Percentiles rank a stretch among this genome's conserved stretches.
Conservation (phyloP, 2,329 filamentous ascomycete species). For the Chrysoporthe puriensis region DNA sequence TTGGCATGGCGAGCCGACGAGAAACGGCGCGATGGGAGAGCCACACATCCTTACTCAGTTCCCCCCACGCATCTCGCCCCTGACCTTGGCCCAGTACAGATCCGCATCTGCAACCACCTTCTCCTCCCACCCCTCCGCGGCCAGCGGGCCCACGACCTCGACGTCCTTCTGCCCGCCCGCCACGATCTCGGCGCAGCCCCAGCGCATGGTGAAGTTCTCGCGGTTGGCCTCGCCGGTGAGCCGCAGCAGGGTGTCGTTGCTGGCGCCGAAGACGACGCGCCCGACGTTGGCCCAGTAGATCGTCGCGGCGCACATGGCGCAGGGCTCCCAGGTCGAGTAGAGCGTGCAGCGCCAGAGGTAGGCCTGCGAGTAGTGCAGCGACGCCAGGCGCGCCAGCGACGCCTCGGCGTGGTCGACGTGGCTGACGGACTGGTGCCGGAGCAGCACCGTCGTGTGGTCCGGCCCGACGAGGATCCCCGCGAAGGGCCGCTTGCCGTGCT, state of each 20-base stretch:
- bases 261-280: slow-evolving; percentile 53
- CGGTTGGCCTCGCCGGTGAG: slow-evolving; percentile 52
- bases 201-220: slow-evolving; percentile 56
- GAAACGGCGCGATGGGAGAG: neutral
- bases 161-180: slow-evolving; percentile 51
- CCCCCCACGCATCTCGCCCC: slow-evolving; percentile 9
- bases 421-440: slow-evolving; percentile 53
- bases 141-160: slow-evolving; percentile 53
- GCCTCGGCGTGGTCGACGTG: slow-evolving; percentile 58
- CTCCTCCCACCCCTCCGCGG: slow-evolving; percentile 43
- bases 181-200: slow-evolving; percentile 53
- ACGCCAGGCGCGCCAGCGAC: slow-evolving; percentile 52
- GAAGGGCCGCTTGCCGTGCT: slow-evolving; percentile 25
- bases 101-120: slow-evolving; percentile 49
- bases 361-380: slow-evolving; percentile 50
- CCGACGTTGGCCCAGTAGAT: slow-evolving; percentile 56
- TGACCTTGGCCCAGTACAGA: slow-evolving; percentile 48
- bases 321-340: slow-evolving; percentile 59
- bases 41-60: neutral
- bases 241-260: slow-evolving; percentile 48
- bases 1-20: too few relatives aligned
- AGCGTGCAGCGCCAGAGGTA: slow-evolving; percentile 54
- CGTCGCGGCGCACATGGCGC: slow-evolving; percentile 52
- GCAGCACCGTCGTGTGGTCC: slow-evolving; percentile 52
- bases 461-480: slow-evolving; percentile 52